These are phyloP conservation scores for Sarcocystis neurona DNA, from an alignment of 169 alveolate species.

Conservation along the genomic window DNA sequence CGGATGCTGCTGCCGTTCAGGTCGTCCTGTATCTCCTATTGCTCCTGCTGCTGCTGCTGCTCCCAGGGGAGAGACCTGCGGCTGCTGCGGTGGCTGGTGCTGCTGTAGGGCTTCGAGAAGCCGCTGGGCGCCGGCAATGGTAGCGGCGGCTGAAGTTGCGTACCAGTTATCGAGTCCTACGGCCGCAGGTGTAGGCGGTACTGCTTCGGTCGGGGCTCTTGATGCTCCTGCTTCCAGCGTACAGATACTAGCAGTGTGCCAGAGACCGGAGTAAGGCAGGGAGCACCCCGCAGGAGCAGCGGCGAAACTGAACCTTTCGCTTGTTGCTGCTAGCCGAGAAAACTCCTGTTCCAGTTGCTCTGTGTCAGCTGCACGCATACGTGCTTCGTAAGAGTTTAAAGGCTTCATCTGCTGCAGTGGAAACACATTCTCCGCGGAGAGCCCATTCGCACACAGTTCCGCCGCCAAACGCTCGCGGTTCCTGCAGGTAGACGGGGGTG, in stretches of 20 bases:
- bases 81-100: no score
- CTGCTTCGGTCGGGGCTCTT: no score
- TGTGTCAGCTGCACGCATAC: constrained; percentile 47
- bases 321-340: constrained; percentile 46
- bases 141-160: not conserved
- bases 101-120: no score
- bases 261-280: constrained; percentile 53
- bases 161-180: not conserved
- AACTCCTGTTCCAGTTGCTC: constrained; percentile 53
- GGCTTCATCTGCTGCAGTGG: constrained; percentile 48
- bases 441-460: not conserved
- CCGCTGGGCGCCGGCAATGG: not conserved
- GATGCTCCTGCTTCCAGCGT: no score
- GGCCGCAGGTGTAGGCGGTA: not conserved
- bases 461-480: not conserved
- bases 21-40: no score
- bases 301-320: constrained; percentile 28
- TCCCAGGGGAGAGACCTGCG: no score
- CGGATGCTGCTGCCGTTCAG: no score
- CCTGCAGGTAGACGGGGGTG: no score
- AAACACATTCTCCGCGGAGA: constrained; percentile 13
- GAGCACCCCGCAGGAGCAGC: constrained; percentile 32
- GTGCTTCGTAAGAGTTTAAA: constrained; percentile 40
- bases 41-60: no score
- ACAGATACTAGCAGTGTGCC: no score